Conservation (phyloP, 805 yeast species). For the Saccharomycopsis sp. region DNA sequence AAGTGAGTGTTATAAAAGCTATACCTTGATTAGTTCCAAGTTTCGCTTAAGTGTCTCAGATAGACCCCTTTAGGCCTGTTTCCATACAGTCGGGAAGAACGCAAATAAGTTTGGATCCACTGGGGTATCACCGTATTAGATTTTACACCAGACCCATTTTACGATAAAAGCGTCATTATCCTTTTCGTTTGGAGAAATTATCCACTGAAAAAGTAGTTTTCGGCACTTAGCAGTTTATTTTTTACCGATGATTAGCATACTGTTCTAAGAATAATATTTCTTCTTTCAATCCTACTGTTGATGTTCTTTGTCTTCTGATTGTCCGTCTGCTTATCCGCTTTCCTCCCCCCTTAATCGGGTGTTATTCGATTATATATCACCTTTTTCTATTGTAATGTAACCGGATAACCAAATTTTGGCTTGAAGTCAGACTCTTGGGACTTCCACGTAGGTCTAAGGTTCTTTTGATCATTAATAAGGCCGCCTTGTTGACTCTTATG, state of each 20-base stretch:
- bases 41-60: background rate
- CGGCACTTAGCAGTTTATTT: no score
- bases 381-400: no score
- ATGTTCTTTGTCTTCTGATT: background rate
- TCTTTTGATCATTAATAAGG: no score
- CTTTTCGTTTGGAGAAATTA: background rate
- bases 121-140: background rate
- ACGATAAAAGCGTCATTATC: background rate
- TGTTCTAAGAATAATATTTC: background rate
- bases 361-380: no score
- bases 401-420: no score
- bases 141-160: background rate
- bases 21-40: background rate
- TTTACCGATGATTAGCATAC: background rate
- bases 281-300: background rate
- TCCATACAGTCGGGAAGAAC: background rate
- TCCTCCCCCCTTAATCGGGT: no score
- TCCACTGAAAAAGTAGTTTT: no score
- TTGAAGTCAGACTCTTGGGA: no score
- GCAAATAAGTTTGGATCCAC: background rate
- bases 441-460: no score
- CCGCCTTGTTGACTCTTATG: no score
- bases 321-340: no score
- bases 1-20: background rate
- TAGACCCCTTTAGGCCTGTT: background rate